Conservation (phyloP, 352 stramenopile genomes). For the Phytophthora sojae region DNA sequence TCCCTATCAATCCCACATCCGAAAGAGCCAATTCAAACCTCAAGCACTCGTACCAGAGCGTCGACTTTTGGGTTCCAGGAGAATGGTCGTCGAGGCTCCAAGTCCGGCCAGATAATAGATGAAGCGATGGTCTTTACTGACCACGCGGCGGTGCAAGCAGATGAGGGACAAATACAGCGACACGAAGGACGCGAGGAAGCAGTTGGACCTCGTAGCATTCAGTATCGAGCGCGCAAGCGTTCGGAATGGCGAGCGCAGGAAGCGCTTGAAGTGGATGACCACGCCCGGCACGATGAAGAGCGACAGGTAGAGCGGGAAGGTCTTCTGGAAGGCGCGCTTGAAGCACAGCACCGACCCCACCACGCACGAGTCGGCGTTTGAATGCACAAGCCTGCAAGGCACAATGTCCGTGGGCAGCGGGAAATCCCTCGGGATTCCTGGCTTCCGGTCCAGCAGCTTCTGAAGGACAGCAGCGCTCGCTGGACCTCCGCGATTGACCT, state of each 20-base stretch:
- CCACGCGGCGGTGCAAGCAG: conserved; percentile 64
- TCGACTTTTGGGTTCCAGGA: conserved; percentile 82
- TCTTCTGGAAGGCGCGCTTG: conserved; percentile 63
- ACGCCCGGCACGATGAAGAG: conserved; percentile 86
- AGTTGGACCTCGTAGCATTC: conserved; percentile 78
- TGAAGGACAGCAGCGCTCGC: conserved; percentile 52
- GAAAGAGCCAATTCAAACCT: conserved; percentile 3
- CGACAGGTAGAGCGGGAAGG: conserved; percentile 85
- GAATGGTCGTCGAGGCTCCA: conserved; percentile 69
- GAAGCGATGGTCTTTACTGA: conserved; percentile 73
- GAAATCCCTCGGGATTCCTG: conserved; percentile 42
- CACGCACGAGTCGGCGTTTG: conserved; percentile 54
- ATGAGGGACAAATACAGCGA: conserved; percentile 73
- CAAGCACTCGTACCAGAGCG: conserved; percentile 59
- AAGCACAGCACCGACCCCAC: conserved; percentile 64
- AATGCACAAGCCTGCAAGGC: conserved; percentile 72
- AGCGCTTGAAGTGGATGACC: conserved; percentile 86
- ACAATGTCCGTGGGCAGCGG: conserved; percentile 44
- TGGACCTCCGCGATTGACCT: conserved; percentile 56
- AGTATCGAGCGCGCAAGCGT: conserved; percentile 66
- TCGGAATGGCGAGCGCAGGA: conserved; percentile 61
- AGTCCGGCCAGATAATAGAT: conserved; percentile 81
- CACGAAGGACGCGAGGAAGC: conserved; percentile 79
- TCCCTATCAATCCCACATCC: conserved; percentile 11
- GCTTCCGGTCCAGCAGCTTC: conserved; percentile 53